Evolutionary conservation across 371 early-diverging fungal species (phyloP), one percentile per base, ranked within the genome.

Genomic region (Haplosporangium sp.): DNA sequence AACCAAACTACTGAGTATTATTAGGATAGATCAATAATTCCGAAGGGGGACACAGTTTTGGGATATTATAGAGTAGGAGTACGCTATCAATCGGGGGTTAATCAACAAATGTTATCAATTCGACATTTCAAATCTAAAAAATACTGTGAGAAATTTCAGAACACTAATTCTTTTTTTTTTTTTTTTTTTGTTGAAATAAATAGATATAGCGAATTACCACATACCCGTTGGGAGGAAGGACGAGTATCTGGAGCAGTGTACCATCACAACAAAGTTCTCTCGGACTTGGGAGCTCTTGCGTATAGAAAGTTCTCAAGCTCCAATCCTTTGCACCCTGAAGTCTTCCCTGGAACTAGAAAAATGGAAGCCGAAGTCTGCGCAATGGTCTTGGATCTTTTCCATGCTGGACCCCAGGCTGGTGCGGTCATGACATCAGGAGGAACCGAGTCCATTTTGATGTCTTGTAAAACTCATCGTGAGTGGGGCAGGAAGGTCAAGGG

Each of bases 331-430:
- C 98, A 98, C 75, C 97, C 98, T 6, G 97, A 96, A 65, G 90
- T 97, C 58, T 98, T 97, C 87, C 98, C 98, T 3, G 97, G 96
- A 34, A 87, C 96, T n/a, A 91, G 98, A 63, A 91, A 94, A 68
- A 95, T 98, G 93, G 98, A 98, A 78, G 95, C 97, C 39, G 98
- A 98, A 82, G 89, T 95, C 40, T 94, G 97, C 19, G 90, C 94
- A 7, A 97, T 97, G 97, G 95, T 95, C 1, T 79, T 95, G 38
- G 67, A 83, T 44, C 93, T 98, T 88, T 97, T 94, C 88, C 91
- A 96, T 79, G 97, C 92, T 17, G 92, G 93, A 0, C 73, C 72
- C 5, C 86, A 85, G 17, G 94, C 92, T 34, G 92, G 92, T 77
- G 95, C 95, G 45, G 90, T 90, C 37, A 94, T 97, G 84, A 97